Conservation (phyloP, 2,329 filamentous ascomycete species). For the Paracamarosporium sp. region DNA sequence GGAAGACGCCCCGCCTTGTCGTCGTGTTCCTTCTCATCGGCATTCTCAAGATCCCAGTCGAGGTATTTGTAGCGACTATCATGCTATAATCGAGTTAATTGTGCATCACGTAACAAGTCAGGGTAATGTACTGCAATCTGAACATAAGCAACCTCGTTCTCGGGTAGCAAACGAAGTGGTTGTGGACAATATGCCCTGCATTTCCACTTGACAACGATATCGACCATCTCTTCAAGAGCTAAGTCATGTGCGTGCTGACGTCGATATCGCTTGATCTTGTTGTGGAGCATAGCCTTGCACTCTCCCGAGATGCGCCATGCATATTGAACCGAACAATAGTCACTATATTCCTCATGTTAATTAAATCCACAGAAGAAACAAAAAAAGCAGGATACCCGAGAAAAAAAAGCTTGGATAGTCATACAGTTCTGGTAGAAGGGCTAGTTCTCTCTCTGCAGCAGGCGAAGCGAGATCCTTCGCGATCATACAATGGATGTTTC, state of each 20-base stretch:
- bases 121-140: conserved; percentile 6
- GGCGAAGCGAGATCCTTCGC: conserved; percentile 8
- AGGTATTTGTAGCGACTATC: conserved; percentile 3
- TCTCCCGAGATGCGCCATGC: not conserved
- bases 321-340: conserved; percentile 6
- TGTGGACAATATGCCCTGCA: not conserved
- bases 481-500: conserved; percentile 12
- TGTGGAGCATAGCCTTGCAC: conserved; percentile 13
- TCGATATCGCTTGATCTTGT: conserved; percentile 14
- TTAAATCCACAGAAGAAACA: no score
- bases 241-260: conserved; percentile 12
- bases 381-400: not conserved
- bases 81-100: conserved; percentile 1
- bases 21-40: not conserved
- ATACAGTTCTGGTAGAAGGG: conserved; percentile 15
- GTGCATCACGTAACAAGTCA: not conserved
- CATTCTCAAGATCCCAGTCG: conserved; percentile 6
- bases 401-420: not conserved
- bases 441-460: conserved; percentile 6
- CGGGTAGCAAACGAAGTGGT: not conserved
- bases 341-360: not conserved
- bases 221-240: not conserved
- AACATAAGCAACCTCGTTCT: conserved; percentile 4
- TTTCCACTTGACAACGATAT: conserved; percentile 15
- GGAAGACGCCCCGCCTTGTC: not conserved